A percentile compares a stretch with the other conserved stretches of the same genome.
These are phyloP conservation scores for Xylariaceae sp. DNA, from an alignment of 2,329 filamentous ascomycete species.

Conservation along the genomic window DNA sequence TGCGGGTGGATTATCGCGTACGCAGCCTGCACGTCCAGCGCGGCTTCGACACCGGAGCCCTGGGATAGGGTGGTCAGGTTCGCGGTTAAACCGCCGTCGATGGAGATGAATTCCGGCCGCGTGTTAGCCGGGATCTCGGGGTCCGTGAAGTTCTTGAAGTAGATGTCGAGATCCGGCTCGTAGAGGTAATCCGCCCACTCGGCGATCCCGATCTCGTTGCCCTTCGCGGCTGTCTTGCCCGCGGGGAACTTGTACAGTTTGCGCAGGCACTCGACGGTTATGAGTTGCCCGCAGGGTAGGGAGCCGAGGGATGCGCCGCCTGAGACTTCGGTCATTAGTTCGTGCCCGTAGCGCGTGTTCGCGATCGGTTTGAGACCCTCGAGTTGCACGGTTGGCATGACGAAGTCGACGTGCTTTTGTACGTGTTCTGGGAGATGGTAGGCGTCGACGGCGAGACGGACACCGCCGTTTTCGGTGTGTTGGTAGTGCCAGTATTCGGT, in stretches of 20 bases:
- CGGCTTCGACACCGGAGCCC: constrained; percentile 19
- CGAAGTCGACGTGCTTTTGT: constrained; percentile 37
- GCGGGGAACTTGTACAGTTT: constrained; percentile 20
- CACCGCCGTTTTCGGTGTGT: constrained; percentile 25
- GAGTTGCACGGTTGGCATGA: constrained; percentile 39
- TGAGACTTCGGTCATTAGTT: constrained; percentile 6
- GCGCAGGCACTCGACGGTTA: constrained; percentile 23
- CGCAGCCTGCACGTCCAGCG: constrained; percentile 19
- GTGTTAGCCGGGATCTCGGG: constrained; percentile 17
- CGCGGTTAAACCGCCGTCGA: constrained; percentile 19
- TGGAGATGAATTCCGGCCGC: constrained; percentile 18
- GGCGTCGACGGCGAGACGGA: constrained; percentile 39
- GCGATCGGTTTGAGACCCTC: constrained; percentile 26
- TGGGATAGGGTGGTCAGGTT: constrained; percentile 17
- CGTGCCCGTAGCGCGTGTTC: constrained; percentile 12
- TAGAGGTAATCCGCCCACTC: constrained; percentile 23
- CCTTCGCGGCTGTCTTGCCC: constrained; percentile 8
- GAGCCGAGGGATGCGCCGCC: constrained; percentile 16
- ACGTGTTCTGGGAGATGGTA: constrained; percentile 39
- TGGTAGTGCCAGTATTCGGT: constrained; percentile 44
- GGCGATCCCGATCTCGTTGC: constrained; percentile 21
- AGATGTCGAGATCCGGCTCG: constrained; percentile 18
- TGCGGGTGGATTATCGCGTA: constrained; percentile 21
- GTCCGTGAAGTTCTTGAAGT: constrained; percentile 22
- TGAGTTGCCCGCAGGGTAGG: constrained; percentile 15